Conservation (phyloP, 495 filamentous ascomycete species). For the Talaromyces liani region DNA sequence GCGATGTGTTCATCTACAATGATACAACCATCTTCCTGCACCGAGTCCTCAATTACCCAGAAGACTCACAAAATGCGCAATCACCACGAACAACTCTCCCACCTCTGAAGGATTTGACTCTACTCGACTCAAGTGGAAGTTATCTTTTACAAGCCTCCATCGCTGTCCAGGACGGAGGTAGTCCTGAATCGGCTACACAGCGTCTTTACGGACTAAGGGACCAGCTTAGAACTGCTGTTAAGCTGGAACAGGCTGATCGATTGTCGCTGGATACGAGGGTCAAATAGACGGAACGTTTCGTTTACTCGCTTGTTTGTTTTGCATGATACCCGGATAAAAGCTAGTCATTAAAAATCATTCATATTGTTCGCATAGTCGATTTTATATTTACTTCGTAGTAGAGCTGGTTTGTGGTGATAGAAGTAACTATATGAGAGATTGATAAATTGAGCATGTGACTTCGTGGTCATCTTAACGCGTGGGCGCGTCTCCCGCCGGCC, state of each 20-base stretch:
- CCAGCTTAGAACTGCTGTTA: conserved; percentile 55
- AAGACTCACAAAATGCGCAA: conserved; percentile 17
- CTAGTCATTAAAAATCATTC: not conserved
- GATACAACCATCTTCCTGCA: conserved; percentile 42
- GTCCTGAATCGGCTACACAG: conserved; percentile 45
- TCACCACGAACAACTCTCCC: conserved; percentile 27
- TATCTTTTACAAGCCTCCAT: conserved; percentile 45
- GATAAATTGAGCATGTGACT: conserved; percentile 32
- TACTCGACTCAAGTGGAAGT: conserved; percentile 39
- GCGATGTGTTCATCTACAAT: conserved; percentile 41
- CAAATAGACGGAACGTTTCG: conserved; percentile 20
- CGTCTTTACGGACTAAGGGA: conserved; percentile 56
- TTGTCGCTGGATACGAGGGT: conserved; percentile 60
- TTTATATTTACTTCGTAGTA: not conserved
- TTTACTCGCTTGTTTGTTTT: not conserved
- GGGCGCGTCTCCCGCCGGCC: conserved; percentile 15
- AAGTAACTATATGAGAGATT: too few species aligned
- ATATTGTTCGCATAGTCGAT: not conserved
- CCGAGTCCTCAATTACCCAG: conserved; percentile 34
- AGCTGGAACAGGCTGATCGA: conserved; percentile 55
- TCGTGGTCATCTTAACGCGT: conserved; percentile 29
- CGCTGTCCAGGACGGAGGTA: conserved; percentile 41
- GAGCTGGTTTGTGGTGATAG: not conserved
- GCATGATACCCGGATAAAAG: conserved; percentile 5
- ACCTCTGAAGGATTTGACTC: conserved; percentile 25